Base-by-base conservation (phyloP, 192 early-diverging fungal genomes). In the Jimgerdemannia flammicorona region DNA sequence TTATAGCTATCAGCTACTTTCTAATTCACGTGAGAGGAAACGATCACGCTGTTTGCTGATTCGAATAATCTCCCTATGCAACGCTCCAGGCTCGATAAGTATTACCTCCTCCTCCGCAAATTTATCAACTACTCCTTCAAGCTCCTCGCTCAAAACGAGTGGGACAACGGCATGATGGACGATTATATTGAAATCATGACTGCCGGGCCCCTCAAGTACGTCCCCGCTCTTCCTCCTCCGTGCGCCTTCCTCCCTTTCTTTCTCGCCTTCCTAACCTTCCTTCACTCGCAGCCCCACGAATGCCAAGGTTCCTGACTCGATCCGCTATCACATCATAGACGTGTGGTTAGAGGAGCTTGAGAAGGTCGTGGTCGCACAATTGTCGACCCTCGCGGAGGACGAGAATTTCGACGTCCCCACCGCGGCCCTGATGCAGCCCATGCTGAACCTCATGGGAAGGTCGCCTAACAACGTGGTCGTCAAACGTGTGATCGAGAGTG, bases 321-420 rank as follows among this genome's bases (percentile, higher is more conserved):
- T 95, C 68, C 73, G 87, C 59, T 95, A 90, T 79, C 94, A 95
- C 70, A 79, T 91, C 64, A 77, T 84, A 43, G 91, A 94, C 82
- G 87, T 89, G 20, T 94, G 89, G 82, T 75, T 93, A 66, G 88
- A 91, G 3, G 92, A 95, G 79, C 77, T 94, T 44, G 85, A 91
- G 68, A 90, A 91, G 65, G 81, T 86, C 3, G 78, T 92, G 9
- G 75, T 80, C n/a, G 79, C 82, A 54, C 76, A 82, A 43, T 82
- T 81, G 10, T 76, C 76, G 18, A 76, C 75, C 40, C 65, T 74
- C 29, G 72, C 70, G 11, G 78, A 79, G 18, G 73, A 84, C 4
- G 73, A 77, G 18, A 70, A 78, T 43, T 66, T 75, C n/a, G 77
- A 83, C 14, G 78, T 89, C 40, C 87, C 85, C 7, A 82, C 83